Conservation (phyloP, 345 rosid genomes). For the Streptanthus diversifolius region DNA sequence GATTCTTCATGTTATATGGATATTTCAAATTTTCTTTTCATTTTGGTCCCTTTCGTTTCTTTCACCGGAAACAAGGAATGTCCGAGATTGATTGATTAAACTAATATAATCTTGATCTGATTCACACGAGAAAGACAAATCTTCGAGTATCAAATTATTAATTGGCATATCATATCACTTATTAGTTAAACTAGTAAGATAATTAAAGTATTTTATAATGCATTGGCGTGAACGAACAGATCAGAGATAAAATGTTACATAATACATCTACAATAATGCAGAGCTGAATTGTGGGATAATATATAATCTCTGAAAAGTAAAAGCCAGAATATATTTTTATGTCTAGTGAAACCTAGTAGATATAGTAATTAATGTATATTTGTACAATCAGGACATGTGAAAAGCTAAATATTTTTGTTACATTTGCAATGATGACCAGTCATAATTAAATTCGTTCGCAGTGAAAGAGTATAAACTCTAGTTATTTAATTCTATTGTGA, state of each 20-base stretch:
- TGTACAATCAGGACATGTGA: too few species aligned
- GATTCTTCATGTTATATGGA: background rate
- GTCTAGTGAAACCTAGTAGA: background rate
- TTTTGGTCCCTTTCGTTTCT: constrained; percentile 6
- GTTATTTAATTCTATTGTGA: background rate
- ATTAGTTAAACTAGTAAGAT: background rate
- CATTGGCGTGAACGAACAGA: background rate
- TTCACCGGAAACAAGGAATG: constrained; percentile 25
- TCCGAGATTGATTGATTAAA: constrained; percentile 19
- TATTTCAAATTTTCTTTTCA: background rate
- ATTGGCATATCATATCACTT: constrained; percentile 1
- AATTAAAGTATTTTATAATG: background rate
- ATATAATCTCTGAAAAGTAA: background rate
- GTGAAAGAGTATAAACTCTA: background rate
- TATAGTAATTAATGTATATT: too few species aligned
- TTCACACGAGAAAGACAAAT: constrained; percentile 25
- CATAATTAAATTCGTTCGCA: background rate
- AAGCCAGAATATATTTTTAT: background rate
- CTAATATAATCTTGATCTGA: constrained; percentile 18
- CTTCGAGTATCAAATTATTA: background rate
- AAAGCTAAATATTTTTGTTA: background rate
- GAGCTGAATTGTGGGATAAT: background rate
- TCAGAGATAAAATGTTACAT: background rate
- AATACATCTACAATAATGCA: background rate
- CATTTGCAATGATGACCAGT: background rate